These are phyloP conservation scores for Syzygium aromaticum DNA, from an alignment of 345 rosid genomes.

Conservation along the genomic window DNA sequence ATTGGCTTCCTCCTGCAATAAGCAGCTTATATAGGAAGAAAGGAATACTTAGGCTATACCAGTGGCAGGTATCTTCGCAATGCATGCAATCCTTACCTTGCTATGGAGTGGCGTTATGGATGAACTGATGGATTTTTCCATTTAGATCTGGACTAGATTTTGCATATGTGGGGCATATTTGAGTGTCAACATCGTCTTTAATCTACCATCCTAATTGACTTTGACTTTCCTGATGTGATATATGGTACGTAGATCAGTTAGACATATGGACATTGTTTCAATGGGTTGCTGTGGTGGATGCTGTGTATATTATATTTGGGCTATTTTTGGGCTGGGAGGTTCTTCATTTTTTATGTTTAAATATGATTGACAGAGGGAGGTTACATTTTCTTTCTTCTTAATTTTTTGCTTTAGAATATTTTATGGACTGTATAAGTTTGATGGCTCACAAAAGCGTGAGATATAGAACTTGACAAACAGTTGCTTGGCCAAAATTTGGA, in stretches of 20 bases:
- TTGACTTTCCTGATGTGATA: not conserved
- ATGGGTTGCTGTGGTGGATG: not conserved
- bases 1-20: slow-evolving; percentile 85
- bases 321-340: not conserved
- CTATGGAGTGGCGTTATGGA: not conserved
- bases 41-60: slow-evolving; percentile 79
- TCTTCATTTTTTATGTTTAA: not conserved
- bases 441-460: not conserved
- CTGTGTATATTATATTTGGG: not conserved
- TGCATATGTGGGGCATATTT: not conserved
- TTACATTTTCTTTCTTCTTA: not conserved
- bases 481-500: not conserved
- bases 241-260: not conserved
- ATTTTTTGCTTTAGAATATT: not conserved
- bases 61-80: slow-evolving; percentile 72
- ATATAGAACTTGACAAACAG: not conserved
- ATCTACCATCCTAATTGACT: not conserved
- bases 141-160: not conserved
- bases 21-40: slow-evolving; percentile 63
- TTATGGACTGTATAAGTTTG: not conserved
- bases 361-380: not conserved
- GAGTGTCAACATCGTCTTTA: not conserved
- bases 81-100: not conserved
- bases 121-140: not conserved
- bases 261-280: not conserved